Evolutionary conservation across 768 basidiomycete genomes (phyloP).

Genomic region (Kockovaella imperatae): DNA sequence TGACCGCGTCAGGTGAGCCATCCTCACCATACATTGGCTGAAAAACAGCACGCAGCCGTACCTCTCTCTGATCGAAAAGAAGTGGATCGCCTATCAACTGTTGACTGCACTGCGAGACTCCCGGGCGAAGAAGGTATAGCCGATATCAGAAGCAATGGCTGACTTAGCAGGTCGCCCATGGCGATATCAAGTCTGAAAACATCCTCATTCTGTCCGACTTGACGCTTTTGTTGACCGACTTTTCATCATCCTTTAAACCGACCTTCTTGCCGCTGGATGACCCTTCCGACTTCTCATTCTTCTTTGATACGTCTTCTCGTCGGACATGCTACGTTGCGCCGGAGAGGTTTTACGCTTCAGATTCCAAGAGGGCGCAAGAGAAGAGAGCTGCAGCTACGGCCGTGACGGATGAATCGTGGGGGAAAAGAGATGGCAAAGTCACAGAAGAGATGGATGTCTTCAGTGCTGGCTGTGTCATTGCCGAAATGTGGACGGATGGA

Average conservation of each 20-base stretch:
- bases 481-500: conserved; percentile 92
- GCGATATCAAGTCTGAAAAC: conserved; percentile 96
- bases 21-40: conserved; percentile 2
- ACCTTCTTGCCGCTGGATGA: conserved; percentile 92
- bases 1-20: conserved; percentile 82
- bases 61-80: conserved; percentile 82
- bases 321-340: conserved; percentile 95
- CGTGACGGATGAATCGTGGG: conserved; percentile 42
- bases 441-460: conserved; percentile 98
- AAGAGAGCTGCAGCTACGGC: conserved; percentile 49
- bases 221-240: conserved; percentile 90
- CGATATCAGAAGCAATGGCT: not conserved
- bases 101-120: conserved; percentile 76
- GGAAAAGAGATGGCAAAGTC: conserved; percentile 68
- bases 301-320: conserved; percentile 88
- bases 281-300: conserved; percentile 95
- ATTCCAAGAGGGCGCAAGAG: conserved; percentile 62
- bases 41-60: conserved; percentile 81
- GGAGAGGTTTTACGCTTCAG: conserved; percentile 83
- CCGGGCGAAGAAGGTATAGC: conserved; percentile 59
- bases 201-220: conserved; percentile 94
- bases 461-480: conserved; percentile 86
- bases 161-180: conserved; percentile 68
- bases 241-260: conserved; percentile 83
- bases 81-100: conserved; percentile 94